phyloP scores from a whole-genome alignment of 2,329 filamentous ascomycete genomes.

The Colletotrichum sp. region DNA sequence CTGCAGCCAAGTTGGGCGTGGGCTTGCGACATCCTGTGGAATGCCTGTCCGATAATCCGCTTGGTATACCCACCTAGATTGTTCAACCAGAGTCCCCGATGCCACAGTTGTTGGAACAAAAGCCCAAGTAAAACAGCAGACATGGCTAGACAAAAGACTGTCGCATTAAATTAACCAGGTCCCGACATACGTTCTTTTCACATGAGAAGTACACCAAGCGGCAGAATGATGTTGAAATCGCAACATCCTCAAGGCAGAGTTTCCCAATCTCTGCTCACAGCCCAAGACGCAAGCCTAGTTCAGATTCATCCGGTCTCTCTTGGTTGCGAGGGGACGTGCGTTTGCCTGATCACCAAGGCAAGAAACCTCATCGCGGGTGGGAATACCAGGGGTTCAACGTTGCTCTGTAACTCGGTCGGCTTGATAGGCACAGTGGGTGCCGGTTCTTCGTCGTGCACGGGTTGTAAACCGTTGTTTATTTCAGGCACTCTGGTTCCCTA shows the following conservation, averaged over 20 bases:
- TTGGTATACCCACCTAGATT: not conserved
- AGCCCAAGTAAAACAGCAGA: not conserved
- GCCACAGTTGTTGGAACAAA: not conserved
- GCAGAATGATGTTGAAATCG: not conserved
- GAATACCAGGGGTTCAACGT: not conserved
- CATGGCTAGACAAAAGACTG: not conserved
- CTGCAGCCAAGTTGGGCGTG: not conserved
- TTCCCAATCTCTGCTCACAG: not conserved
- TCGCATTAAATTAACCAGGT: not conserved
- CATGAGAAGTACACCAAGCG: slow-evolving; percentile 1
- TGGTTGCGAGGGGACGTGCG: not conserved
- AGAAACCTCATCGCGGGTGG: not conserved
- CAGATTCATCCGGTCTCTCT: not conserved
- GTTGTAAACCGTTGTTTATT: not conserved
- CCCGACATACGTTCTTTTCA: slow-evolving; percentile 2
- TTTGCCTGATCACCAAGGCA: not conserved
- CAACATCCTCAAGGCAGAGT: not conserved
- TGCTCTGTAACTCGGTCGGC: not conserved
- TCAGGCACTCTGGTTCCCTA: slow-evolving; percentile 1
- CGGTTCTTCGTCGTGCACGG: not conserved
- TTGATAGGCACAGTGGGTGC: not conserved
- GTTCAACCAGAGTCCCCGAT: not conserved
- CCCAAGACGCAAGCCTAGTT: not conserved
- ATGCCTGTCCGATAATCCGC: not conserved
- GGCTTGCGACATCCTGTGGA: not conserved